These are phyloP conservation scores for Ceratocystis colombiana DNA, from an alignment of 2,329 filamentous ascomycete genomes.

Conservation along the genomic window DNA sequence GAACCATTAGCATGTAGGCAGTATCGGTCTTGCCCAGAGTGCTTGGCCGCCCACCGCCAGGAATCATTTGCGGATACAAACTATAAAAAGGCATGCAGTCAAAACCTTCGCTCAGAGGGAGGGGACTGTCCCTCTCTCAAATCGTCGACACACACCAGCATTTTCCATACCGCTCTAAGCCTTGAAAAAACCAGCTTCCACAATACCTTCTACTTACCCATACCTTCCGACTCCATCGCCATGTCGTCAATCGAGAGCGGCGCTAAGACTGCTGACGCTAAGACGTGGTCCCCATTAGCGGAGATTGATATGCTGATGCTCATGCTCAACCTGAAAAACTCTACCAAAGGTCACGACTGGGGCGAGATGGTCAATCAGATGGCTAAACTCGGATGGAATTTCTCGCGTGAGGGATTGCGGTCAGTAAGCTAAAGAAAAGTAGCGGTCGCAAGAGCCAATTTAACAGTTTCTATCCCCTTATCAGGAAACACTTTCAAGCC, in stretches of 20 bases:
- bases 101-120: too few species aligned
- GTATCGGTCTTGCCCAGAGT: too few species aligned
- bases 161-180: too few species aligned
- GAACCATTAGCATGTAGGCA: too few species aligned
- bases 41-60: too few species aligned
- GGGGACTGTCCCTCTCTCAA: too few species aligned
- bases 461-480: not conserved
- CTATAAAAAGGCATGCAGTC: too few species aligned
- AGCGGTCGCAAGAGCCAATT: not conserved
- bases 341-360: slow-evolving; percentile 14
- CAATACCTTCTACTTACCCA: not conserved
- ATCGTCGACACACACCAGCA: too few species aligned
- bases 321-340: slow-evolving; percentile 16
- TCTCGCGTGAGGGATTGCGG: slow-evolving; percentile 12
- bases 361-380: slow-evolving; percentile 9
- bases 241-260: not conserved
- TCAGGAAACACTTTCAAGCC: slow-evolving; percentile 15
- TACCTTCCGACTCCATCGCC: not conserved
- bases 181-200: too few species aligned
- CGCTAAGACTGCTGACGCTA: not conserved
- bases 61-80: too few species aligned
- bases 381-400: slow-evolving; percentile 11
- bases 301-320: slow-evolving; percentile 18
- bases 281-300: slow-evolving; percentile 12
- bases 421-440: not conserved